Percentiles rank a stretch among this genome's conserved stretches.
phyloP scores from a whole-genome alignment of 257 asterid genomes.

The Solanum stenotomum region DNA sequence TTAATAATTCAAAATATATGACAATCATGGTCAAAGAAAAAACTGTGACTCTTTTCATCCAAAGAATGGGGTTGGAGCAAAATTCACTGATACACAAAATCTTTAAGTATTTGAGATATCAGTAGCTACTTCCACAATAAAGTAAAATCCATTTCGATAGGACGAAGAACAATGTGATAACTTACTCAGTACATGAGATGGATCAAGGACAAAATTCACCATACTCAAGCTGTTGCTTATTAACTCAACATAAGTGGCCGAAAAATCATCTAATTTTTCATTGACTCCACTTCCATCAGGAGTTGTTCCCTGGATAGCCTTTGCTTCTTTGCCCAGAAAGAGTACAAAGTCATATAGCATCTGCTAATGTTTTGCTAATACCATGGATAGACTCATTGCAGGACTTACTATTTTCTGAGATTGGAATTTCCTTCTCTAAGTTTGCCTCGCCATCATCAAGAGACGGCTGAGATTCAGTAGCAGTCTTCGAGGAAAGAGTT shows the following conservation, averaged over 20 bases:
- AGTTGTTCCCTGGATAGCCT: slow-evolving; percentile 42
- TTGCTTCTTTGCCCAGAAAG: slow-evolving; percentile 62
- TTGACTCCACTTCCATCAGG: slow-evolving; percentile 44
- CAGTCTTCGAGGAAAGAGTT: slow-evolving; percentile 14
- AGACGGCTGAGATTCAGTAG: slow-evolving; percentile 8
- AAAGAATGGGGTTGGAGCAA: too few species aligned
- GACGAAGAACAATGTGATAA: too few species aligned
- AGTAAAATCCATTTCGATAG: too few species aligned
- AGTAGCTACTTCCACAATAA: too few species aligned
- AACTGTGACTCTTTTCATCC: too few species aligned
- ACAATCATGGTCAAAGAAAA: too few species aligned
- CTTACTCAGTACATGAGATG: slow-evolving; percentile 48
- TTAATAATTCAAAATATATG: too few species aligned
- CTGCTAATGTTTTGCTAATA: slow-evolving; percentile 32
- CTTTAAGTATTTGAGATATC: too few species aligned
- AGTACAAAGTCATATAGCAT: slow-evolving; percentile 54
- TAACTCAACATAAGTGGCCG: slow-evolving; percentile 46
- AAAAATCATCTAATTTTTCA: slow-evolving; percentile 32
- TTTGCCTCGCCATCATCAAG: slow-evolving; percentile 20
- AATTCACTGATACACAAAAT: too few species aligned
- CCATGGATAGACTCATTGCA: slow-evolving; percentile 14
- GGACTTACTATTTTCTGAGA: slow-evolving; percentile 21
- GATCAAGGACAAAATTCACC: slow-evolving; percentile 53
- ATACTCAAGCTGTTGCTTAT: slow-evolving; percentile 22
- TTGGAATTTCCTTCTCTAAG: slow-evolving; percentile 16